A percentile compares a stretch with the other conserved stretches of the same genome.
phyloP scores from a whole-genome alignment of 2,329 filamentous ascomycete genomes.

The Colletotrichum kahawae region DNA sequence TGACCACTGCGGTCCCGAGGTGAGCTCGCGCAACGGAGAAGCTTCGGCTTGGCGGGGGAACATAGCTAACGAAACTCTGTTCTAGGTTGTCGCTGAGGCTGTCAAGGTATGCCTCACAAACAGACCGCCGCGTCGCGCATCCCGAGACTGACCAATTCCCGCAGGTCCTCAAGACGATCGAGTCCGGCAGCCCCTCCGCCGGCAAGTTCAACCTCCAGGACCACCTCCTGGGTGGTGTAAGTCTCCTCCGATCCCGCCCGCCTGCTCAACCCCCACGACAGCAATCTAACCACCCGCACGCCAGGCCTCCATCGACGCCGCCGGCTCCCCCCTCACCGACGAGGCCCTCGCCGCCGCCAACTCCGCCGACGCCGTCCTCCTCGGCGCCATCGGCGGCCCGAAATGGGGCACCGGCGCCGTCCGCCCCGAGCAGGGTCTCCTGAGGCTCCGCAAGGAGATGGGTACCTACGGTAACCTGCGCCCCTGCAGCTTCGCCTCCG shows the following conservation, averaged over 20 bases:
- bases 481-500: constrained; percentile 93
- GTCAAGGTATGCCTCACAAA: constrained; percentile 69
- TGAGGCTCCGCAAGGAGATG: constrained; percentile 91
- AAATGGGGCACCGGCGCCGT: constrained; percentile 92
- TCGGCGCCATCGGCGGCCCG: constrained; percentile 94
- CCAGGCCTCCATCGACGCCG: constrained; percentile 87
- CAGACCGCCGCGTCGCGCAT: neutral
- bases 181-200: constrained; percentile 71
- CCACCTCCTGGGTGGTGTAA: constrained; percentile 88
- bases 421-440: constrained; percentile 90
- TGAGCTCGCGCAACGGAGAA: constrained; percentile 34
- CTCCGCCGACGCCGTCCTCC: constrained; percentile 84
- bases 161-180: constrained; percentile 80
- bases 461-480: constrained; percentile 93
- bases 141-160: neutral
- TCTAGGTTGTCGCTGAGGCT: constrained; percentile 77
- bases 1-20: constrained; percentile 88
- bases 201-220: constrained; percentile 88
- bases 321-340: constrained; percentile 80
- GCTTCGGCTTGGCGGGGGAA: neutral
- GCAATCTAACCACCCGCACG: neutral
- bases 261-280: neutral
- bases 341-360: constrained; percentile 84
- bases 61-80: constrained; percentile 11
- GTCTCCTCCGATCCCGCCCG: constrained; percentile 38